Evolutionary conservation across 768 basidiomycete genomes (phyloP), one percentile per base, ranked within the genome.

Genomic region (Tylopilus sp.): DNA sequence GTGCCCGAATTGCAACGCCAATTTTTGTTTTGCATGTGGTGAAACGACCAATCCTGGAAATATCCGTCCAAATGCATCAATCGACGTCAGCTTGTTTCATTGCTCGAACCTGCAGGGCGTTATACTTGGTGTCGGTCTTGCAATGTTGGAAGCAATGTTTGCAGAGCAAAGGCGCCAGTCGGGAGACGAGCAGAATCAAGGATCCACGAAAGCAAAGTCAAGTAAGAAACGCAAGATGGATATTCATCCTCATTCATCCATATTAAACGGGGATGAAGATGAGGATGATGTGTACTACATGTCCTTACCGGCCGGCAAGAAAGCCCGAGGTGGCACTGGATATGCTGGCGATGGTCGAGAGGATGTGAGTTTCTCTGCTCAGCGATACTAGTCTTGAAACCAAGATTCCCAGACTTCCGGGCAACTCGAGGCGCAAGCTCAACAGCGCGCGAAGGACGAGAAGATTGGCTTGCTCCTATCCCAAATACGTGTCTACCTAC

Each of bases 31-130:
- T 53, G 89, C 89, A 17, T 92, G 90, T 58, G 86, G 87, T 24
- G 89, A 91, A 70, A 74, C 79, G 24, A 72, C 81, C 34, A 75
- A 78, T 33, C 61, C 69, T 24, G 73, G 76, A 40, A 80, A 73
- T 59, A 73, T 74, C 45, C 76, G 72, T 45, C 69, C 70, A 63
- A 75, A 66, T 73, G 71, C 72, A 31, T 66, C 75, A 31, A 67
- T 74, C 10, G 80, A 83, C 41, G 79, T 82, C 50, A 77, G 79
- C 13, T 71, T 96, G 53, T 91, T 95, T 65, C 94, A 97, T 71
- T 97, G 94, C 69, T 80, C 90, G 7, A 89, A 91, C 63, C 67
- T 96, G 31, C 89, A 97, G 72, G 95, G 94, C 34, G 82, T 91
- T 14, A 85, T 97, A 57, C 75, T 98, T 6, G 95, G 94, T n/a